Conservation (phyloP, 1,284 basidiomycete genomes). For the Rhodotorula sp. region DNA sequence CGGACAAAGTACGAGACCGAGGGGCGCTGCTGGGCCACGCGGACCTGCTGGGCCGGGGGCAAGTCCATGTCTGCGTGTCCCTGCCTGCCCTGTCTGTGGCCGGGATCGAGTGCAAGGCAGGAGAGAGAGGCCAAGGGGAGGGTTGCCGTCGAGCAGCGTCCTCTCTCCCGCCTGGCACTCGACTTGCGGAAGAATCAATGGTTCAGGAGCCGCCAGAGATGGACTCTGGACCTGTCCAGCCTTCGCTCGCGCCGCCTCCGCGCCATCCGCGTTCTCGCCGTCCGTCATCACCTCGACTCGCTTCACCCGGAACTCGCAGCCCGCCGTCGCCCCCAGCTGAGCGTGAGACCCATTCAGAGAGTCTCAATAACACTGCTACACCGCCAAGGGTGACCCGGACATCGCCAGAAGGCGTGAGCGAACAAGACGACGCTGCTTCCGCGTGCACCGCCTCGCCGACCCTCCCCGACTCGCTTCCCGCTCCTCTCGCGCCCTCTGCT, state of each 20-base stretch:
- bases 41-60: background rate
- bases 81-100: background rate
- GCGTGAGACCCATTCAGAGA: no score
- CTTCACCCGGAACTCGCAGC: background rate
- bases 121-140: background rate
- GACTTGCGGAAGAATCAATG: background rate
- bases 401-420: no score
- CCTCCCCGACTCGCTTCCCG: background rate
- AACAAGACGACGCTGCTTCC: no score
- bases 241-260: background rate
- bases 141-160: background rate
- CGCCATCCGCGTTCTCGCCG: background rate
- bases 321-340: no score
- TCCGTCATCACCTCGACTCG: background rate
- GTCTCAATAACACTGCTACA: no score
- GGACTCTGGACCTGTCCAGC: background rate
- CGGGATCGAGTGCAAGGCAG: background rate
- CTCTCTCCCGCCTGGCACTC: background rate
- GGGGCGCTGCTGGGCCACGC: constrained; percentile 23
- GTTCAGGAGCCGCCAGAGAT: background rate
- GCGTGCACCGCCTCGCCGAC: background rate
- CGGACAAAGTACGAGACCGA: constrained; percentile 39
- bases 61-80: background rate
- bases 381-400: no score
- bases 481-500: background rate